These are phyloP conservation scores for Coniella lustricola DNA, from an alignment of 2,329 filamentous ascomycete genomes.

Conservation along the genomic window DNA sequence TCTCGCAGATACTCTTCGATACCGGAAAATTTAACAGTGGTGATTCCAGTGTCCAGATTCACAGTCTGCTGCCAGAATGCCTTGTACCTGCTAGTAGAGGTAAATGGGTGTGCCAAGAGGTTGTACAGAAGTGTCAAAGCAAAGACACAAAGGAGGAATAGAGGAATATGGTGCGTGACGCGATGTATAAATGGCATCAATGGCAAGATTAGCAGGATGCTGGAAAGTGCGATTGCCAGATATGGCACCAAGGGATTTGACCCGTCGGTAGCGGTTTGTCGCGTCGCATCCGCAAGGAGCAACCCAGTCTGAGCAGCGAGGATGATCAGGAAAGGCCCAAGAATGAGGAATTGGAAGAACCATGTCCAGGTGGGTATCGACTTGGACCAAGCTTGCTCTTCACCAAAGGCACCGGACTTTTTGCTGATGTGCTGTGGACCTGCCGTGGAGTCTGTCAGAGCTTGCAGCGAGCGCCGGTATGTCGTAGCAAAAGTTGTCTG, in stretches of 20 bases:
- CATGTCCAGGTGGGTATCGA: slow-evolving; percentile 77
- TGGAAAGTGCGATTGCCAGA: slow-evolving; percentile 58
- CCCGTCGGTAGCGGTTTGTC: slow-evolving; percentile 82
- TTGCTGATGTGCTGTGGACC: slow-evolving; percentile 18
- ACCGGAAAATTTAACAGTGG: slow-evolving; percentile 63
- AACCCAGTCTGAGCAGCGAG: slow-evolving; percentile 71
- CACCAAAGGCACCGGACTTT: slow-evolving; percentile 43
- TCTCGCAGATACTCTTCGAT: slow-evolving; percentile 58
- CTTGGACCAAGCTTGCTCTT: slow-evolving; percentile 82
- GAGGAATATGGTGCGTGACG: slow-evolving; percentile 73
- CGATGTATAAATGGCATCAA: slow-evolving; percentile 80
- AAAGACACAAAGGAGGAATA: slow-evolving; percentile 68
- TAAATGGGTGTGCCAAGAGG: slow-evolving; percentile 82
- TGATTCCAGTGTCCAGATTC: slow-evolving; percentile 66
- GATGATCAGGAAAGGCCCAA: slow-evolving; percentile 72
- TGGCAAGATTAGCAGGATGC: slow-evolving; percentile 67
- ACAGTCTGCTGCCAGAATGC: slow-evolving; percentile 79
- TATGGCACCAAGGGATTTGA: slow-evolving; percentile 66
- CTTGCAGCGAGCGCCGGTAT: slow-evolving; percentile 44
- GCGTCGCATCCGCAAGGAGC: slow-evolving; percentile 61
- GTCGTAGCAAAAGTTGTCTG: slow-evolving; percentile 45
- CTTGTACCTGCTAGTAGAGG: slow-evolving; percentile 70
- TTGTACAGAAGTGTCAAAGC: slow-evolving; percentile 77
- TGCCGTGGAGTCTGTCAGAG: slow-evolving; percentile 19
- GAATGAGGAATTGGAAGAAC: slow-evolving; percentile 75